Evolutionary conservation across 108 stramenopile species (phyloP).

Genomic region (Pseudonitzschia multiseries): DNA sequence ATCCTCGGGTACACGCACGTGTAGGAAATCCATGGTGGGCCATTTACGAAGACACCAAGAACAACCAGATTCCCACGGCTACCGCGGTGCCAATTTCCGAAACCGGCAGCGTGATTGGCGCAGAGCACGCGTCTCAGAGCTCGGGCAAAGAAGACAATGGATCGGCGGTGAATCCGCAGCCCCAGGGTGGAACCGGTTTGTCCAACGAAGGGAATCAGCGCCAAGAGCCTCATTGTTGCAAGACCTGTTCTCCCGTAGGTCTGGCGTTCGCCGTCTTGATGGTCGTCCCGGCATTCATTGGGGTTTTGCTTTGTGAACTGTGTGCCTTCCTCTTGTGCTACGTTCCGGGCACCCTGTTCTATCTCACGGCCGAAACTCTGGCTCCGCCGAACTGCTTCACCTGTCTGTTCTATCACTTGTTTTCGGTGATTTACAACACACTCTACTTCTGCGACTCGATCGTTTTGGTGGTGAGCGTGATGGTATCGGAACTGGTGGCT

Average conservation of each 20-base stretch:
- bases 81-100: slow-evolving; percentile 13
- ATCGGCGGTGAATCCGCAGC: background rate
- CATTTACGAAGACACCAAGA: slow-evolving; percentile 33
- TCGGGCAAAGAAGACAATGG: background rate
- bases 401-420: slow-evolving; percentile 19
- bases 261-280: background rate
- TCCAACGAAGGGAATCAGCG: background rate
- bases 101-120: background rate
- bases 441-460: slow-evolving; percentile 17
- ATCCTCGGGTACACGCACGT: background rate
- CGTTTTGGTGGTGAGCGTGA: slow-evolving; percentile 17
- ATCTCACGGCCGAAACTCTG: slow-evolving; percentile 7
- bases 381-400: slow-evolving; percentile 23
- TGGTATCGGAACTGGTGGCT: slow-evolving; percentile 14
- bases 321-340: background rate
- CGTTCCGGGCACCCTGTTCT: slow-evolving; percentile 7
- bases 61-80: slow-evolving; percentile 22
- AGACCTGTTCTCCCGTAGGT: slow-evolving; percentile 15
- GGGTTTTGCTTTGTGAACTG: slow-evolving; percentile 14
- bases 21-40: slow-evolving; percentile 43
- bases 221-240: slow-evolving; percentile 7
- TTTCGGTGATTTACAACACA: slow-evolving; percentile 15
- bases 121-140: background rate
- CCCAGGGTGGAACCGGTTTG: background rate
- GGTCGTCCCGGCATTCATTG: slow-evolving; percentile 2